Evolutionary conservation across 306 rosid species (phyloP), one percentile per base, ranked within the genome.

Genomic region (Dryas octopetala): DNA sequence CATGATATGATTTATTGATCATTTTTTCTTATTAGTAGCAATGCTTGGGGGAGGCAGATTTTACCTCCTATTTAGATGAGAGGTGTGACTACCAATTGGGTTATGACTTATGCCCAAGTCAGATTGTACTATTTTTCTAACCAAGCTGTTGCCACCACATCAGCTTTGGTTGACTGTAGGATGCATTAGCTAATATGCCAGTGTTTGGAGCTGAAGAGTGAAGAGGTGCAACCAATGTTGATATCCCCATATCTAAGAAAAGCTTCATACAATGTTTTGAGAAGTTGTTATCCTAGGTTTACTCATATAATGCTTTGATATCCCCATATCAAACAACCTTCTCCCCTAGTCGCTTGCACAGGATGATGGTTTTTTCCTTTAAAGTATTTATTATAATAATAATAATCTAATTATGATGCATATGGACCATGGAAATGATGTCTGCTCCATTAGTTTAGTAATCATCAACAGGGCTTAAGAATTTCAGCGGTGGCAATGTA

Each of bases 381-480:
- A 1, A 15, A 16, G 50, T 64, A 43, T 32, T 41, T 43, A 7
- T 43, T 64, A 43, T 32, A 32, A 32, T 32, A 28, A 28, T 28
- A 32, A 32, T 32, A 32, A 32, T 32, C 38, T 16, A 43, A 64
- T 26, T 13, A 16, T 43, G 50, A 6, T 64, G 38, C 66, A 58
- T 23, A 7, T 71, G 66, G 66, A 45, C 53, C 74, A 58, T 71
- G 50, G 6, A 44, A 43, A 17, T 57, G 65, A 71, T 19, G 41
- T 40, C 15, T 69, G 38, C 70, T 68, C 2, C 11, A 14, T 23
- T 45, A 49, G 4, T 68, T 66, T 32, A 32, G 47, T 48, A 2
- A 12, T 23, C 23, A 5, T 49, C 23, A 14, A 53, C 32, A 10
- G 3, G 38, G 70, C 52, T 32, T 44, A n/a, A 65, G 7, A 65